Conservation (phyloP, 1,139 yeast genomes). For the Diutina rugosa region DNA sequence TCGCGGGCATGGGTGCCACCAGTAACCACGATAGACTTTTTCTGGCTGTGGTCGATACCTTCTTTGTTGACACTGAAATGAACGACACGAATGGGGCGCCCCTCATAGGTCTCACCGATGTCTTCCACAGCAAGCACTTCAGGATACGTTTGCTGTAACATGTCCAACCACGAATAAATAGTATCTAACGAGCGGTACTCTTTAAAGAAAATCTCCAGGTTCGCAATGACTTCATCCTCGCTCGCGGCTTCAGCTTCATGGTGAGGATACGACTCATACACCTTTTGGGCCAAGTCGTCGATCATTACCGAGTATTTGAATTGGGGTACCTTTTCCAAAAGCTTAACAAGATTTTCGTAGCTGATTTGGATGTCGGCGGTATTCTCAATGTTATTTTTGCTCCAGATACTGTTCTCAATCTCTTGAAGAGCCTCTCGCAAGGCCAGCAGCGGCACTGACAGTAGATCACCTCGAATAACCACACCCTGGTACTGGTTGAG, state of each 20-base stretch:
- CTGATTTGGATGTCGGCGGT: slow-evolving; percentile 25
- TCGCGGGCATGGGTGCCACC: slow-evolving; percentile 89
- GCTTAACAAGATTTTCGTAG: slow-evolving; percentile 7
- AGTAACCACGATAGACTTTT: slow-evolving; percentile 62
- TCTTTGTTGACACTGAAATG: slow-evolving; percentile 39
- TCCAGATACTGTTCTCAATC: slow-evolving; percentile 21
- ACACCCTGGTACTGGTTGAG: slow-evolving; percentile 38
- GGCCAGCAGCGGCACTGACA: slow-evolving; percentile 12
- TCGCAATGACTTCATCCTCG: slow-evolving; percentile 5
- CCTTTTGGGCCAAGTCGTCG: slow-evolving; percentile 34
- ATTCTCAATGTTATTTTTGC: slow-evolving; percentile 11
- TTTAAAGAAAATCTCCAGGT: slow-evolving; percentile 44
- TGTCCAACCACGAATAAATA: slow-evolving; percentile 60
- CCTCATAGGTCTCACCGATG: slow-evolving; percentile 67
- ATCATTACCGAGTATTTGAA: background rate
- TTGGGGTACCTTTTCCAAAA: background rate
- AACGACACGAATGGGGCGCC: slow-evolving; percentile 53
- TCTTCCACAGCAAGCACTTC: slow-evolving; percentile 44
- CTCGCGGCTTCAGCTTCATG: slow-evolving; percentile 5
- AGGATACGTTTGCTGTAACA: slow-evolving; percentile 46
- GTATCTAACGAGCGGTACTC: slow-evolving; percentile 59
- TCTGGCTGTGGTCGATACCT: slow-evolving; percentile 30
- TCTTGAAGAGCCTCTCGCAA: slow-evolving; percentile 15
- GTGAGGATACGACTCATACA: slow-evolving; percentile 42
- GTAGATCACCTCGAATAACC: slow-evolving; percentile 5